Base-by-base conservation (phyloP, 306 rosid species). In the Parietaria judaica region DNA sequence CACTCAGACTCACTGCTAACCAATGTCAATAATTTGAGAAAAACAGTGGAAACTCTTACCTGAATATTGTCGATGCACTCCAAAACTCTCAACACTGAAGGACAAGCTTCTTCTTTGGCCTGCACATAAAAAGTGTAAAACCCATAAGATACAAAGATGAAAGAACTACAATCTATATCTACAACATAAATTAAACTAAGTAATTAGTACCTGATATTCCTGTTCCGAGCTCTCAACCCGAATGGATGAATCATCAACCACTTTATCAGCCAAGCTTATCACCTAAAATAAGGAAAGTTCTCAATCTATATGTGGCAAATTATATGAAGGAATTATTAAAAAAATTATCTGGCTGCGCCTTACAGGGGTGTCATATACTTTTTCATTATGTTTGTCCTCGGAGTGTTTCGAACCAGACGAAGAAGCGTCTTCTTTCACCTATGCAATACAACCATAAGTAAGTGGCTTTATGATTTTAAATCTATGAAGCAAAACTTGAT, bases 381-480 rank as follows among this genome's bases (percentile, higher is more conserved):
- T 16, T 56, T 31, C 7, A 56, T 3, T 34, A 34, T 11, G 6
- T 3, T 13, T 36, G 11, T 3, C 7, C 44, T 34, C 45, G 3
- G 13, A 49, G 5, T 3, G 44, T 34, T 56, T 56, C 17, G 45
- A 56, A 10, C 17, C 60, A 34, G 60, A 56, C 14, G 16, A 3
- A 14, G n/a, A 31, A 56, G 44, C 41, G 34, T 36, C 45, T 35
- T 56, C 60, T 56, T 56, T 56, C 44, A 56, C 60, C 60, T 34
- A 53, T 11, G 31, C 6, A 53, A 23, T 53, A 38, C 37, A 31
- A 8, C 37, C 14, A 31, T 5, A 23, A 55, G 56, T 15, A 31
- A 62, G 45, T 6, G n/a, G 36, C 53, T 35, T 56, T 54, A 36
- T 34, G 6, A 17, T 46, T 17, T 8, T 4, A 61, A 66, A 9